phyloP scores from a whole-genome alignment of 257 asterid genomes.

The Oldenlandia corymbosa region DNA sequence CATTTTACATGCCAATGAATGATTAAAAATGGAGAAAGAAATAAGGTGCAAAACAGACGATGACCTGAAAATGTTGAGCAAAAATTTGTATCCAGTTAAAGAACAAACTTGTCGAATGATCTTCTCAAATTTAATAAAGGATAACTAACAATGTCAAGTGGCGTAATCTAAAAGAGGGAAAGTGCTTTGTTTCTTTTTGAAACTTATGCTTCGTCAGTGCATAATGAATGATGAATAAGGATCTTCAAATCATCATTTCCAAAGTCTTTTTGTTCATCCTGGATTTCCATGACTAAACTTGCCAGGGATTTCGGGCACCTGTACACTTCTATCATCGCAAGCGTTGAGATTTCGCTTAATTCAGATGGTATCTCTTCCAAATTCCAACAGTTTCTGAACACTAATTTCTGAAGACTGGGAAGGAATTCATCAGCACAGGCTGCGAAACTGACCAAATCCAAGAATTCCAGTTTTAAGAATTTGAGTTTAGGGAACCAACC shows the following conservation, averaged over 20 bases:
- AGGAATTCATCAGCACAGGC: conserved; percentile 11
- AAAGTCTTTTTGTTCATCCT: conserved; percentile 20
- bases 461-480: background rate
- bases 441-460: background rate
- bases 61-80: too few relatives aligned
- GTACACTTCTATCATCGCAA: conserved; percentile 23
- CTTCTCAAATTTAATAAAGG: too few relatives aligned
- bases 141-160: too few relatives aligned
- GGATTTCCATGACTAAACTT: conserved; percentile 21
- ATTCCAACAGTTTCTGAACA: conserved; percentile 13
- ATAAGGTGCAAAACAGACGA: too few relatives aligned
- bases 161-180: too few relatives aligned
- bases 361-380: conserved; percentile 20
- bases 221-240: background rate
- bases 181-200: too few relatives aligned
- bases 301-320: conserved; percentile 1
- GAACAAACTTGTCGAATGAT: too few relatives aligned
- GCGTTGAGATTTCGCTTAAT: conserved; percentile 23
- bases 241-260: conserved; percentile 24
- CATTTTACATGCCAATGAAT: too few relatives aligned
- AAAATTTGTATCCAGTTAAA: too few relatives aligned
- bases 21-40: too few relatives aligned
- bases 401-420: conserved; percentile 23
- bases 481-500: conserved; percentile 11
- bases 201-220: background rate